Base-by-base conservation (phyloP, 2,329 filamentous ascomycete genomes). In the Epichloe sibirici region DNA sequence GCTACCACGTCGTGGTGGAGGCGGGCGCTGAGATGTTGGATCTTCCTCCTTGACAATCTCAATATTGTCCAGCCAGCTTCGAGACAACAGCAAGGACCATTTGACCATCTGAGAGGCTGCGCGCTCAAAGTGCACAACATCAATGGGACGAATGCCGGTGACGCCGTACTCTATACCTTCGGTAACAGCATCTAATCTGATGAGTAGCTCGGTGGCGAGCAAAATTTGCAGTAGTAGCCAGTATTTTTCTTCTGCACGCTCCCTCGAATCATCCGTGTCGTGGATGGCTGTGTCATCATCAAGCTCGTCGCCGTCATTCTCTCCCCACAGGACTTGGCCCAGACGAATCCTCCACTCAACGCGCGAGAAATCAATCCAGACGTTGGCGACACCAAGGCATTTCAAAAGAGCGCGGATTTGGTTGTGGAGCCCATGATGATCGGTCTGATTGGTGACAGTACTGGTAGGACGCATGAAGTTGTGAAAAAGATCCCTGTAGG, bases 321-420 rank as follows among this genome's bases (percentile, higher is more conserved):
- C 69, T 15, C 77, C 82, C 84, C 85, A 89, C 2, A 89, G 67
- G 43, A 88, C 74, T 65, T 88, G 85, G 6, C 85, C 85, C 1
- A 89, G 71, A 12, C 83, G 75, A 53, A 89, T 84, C 39, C 85
- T 77, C 84, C 84, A 88, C 62, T 88, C 85, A 6, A 88, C 81
- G 35, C 82, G 75, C 21, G 83, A 85, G 57, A 89, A 85, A 65
- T 89, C 84, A 49, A 85, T 76, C 85, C 85, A 89, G 45, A 86
- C 77, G 52, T 84, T 83, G 51, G 81, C 75, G 7, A 79, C 70
- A 0, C 77, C 78, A 45, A 89, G 73, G 9, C 85, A 77, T 62
- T 81, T 81, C 45, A 88, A 74, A 17, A 89, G 68, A 4, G 81
- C 78, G 57, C 83, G 74, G 52, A 88, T 87, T 62, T 89, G 85